Evolutionary conservation across 2,329 filamentous ascomycete species (phyloP).

Genomic region (Alternaria dauci): DNA sequence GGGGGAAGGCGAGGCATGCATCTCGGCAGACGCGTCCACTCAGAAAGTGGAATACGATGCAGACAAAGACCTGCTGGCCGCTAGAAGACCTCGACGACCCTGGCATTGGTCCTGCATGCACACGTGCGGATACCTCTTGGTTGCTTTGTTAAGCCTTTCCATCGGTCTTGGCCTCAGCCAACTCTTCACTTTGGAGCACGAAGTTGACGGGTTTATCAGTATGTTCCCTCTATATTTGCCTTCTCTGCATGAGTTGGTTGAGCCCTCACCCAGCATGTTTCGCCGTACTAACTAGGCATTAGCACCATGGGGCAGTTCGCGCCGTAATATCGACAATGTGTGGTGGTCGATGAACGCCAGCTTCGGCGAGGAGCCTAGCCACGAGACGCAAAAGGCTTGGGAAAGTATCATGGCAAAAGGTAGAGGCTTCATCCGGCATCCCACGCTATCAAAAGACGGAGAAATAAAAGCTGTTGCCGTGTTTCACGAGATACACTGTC

Average conservation of each 20-base stretch:
- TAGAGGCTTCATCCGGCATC: conserved; percentile 9
- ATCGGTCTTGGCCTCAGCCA: conserved; percentile 5
- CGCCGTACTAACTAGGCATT: not conserved
- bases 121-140: not conserved
- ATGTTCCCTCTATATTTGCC: not conserved
- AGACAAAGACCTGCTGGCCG: not conserved
- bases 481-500: conserved; percentile 18
- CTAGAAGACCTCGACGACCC: not conserved
- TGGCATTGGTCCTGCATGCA: not conserved
- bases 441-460: not conserved
- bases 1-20: not conserved
- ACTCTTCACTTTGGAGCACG: conserved; percentile 2
- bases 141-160: conserved; percentile 6
- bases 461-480: conserved; percentile 11
- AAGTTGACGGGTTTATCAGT: conserved; percentile 17
- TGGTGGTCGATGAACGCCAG: conserved; percentile 50
- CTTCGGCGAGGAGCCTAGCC: conserved; percentile 55
- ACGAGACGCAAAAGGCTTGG: conserved; percentile 36
- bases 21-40: not conserved
- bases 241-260: not conserved
- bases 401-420: conserved; percentile 10
- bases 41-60: not conserved
- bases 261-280: not conserved
- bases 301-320: conserved; percentile 10
- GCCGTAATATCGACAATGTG: conserved; percentile 10